These are phyloP conservation scores for Botryotinia narcissicola DNA, from an alignment of 2,329 filamentous ascomycete genomes.

Conservation along the genomic window DNA sequence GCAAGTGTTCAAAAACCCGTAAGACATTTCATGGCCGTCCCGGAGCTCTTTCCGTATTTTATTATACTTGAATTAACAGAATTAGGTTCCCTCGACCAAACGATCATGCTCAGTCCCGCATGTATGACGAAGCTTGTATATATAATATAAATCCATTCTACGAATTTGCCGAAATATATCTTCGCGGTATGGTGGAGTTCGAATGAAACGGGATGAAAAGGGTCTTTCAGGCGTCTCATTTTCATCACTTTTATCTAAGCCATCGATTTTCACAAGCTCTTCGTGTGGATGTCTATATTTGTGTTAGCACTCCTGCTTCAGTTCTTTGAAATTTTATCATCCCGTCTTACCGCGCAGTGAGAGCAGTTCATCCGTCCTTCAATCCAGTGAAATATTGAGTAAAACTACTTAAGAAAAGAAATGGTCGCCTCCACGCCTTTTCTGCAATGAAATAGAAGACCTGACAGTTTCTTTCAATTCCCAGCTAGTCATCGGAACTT, in stretches of 20 bases:
- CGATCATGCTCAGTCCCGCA: fast-evolving
- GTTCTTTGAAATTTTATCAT: fast-evolving
- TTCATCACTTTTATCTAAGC: not conserved
- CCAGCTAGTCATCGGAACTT: not conserved
- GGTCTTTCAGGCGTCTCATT: no score
- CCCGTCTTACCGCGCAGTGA: not conserved
- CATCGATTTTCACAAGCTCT: not conserved
- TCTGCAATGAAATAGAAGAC: fast-evolving
- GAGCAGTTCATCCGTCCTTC: not conserved
- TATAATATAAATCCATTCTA: not conserved
- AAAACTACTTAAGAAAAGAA: not conserved
- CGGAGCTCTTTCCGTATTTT: fast-evolving
- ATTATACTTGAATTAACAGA: not conserved
- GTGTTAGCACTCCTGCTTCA: not conserved
- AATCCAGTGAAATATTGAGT: fast-evolving
- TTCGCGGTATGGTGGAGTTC: fast-evolving
- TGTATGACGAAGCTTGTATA: not conserved
- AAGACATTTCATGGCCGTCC: no score
- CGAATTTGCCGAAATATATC: fast-evolving
- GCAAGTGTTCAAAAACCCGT: not conserved
- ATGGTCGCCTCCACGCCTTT: not conserved
- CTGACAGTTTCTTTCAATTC: not conserved
- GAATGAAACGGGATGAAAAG: not conserved
- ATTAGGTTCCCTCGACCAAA: not conserved
- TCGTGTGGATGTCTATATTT: not conserved